Evolutionary conservation across 768 basidiomycete genomes (phyloP), one percentile per base, ranked within the genome.

Genomic region (Pleurotus eryngii): DNA sequence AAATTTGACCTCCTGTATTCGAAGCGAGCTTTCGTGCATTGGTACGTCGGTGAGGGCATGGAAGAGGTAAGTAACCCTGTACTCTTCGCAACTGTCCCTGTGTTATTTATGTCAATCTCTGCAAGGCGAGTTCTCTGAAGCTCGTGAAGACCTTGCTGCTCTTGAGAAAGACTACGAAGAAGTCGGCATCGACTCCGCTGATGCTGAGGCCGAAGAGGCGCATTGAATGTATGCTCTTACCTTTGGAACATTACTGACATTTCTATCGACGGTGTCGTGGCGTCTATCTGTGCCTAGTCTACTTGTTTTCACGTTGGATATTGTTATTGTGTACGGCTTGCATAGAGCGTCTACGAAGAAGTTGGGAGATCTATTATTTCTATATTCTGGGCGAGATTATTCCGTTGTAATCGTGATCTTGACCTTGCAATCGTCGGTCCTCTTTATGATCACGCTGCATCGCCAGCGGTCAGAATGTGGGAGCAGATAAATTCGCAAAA

Each of bases 11-110:
- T 98, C 65, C 86, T 98, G 74, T 98, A 96, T 81, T 95, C 95
- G 60, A 97, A 92, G 73, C 90, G 91, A 72, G 92, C 92, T 48
- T 92, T 92, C 62, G 88, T 90, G 22, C 89, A 91, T 72, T 90
- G 93, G 94, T 96, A 95, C 68, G 95, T 97, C 61, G 95, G 95
- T 69, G 95, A 98, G 76, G 96, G 96, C 80, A 98, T 98, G 96
- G 96, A 98, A 71, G 96, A 98, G 80, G 83, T 78, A 60, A 30
- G 71, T 61, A 7, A 6, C 43, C n/a, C 5, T 30, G 18, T 11
- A 37, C 12, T 20, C 1, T 27, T 35, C 27, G n/a, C 39, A 40
- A 12, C 49, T 20, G 3, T n/a, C 15, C 37, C 17, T 27, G 15
- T 26, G 0, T 11, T 15, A 12, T 12, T 12, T 35, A 35, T 18